Conservation (phyloP, 805 yeast species). For the Pichia manshurica region DNA sequence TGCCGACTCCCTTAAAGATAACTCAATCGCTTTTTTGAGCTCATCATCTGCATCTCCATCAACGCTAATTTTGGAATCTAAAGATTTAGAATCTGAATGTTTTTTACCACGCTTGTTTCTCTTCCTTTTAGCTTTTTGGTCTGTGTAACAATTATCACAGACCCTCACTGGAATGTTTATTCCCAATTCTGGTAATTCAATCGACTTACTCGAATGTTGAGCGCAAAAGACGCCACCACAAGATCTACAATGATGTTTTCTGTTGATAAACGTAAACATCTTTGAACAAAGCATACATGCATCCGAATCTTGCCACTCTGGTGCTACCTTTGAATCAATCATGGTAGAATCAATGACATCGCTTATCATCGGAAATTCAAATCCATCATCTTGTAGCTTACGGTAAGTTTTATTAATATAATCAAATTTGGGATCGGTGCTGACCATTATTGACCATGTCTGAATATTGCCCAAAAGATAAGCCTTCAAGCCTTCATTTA, state of each 20-base stretch:
- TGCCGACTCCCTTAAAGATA: constrained; percentile 59
- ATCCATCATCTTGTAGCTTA: constrained; percentile 55
- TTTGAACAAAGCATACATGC: constrained; percentile 91
- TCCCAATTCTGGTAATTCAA: constrained; percentile 77
- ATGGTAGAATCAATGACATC: constrained; percentile 40
- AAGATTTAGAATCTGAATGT: background rate
- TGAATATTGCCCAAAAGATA: constrained; percentile 61
- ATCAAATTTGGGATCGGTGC: constrained; percentile 55
- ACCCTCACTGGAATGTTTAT: constrained; percentile 86
- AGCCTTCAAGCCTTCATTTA: constrained; percentile 49
- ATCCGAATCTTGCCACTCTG: constrained; percentile 95
- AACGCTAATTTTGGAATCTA: background rate
- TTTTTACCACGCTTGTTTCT: constrained; percentile 15
- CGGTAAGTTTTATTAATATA: constrained; percentile 61
- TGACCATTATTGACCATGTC: constrained; percentile 72
- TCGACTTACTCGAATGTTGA: constrained; percentile 67
- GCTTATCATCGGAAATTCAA: constrained; percentile 54
- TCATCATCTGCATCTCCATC: constrained; percentile 67
- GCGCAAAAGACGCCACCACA: constrained; percentile 95
- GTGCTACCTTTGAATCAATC: constrained; percentile 87
- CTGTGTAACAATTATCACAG: constrained; percentile 82
- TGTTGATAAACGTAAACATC: constrained; percentile 70
- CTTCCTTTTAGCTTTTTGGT: constrained; percentile 38
- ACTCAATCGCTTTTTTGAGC: constrained; percentile 66
- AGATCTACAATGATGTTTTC: constrained; percentile 95